Evolutionary conservation across 257 asterid species (phyloP).

Genomic region (Petrea volubilis): DNA sequence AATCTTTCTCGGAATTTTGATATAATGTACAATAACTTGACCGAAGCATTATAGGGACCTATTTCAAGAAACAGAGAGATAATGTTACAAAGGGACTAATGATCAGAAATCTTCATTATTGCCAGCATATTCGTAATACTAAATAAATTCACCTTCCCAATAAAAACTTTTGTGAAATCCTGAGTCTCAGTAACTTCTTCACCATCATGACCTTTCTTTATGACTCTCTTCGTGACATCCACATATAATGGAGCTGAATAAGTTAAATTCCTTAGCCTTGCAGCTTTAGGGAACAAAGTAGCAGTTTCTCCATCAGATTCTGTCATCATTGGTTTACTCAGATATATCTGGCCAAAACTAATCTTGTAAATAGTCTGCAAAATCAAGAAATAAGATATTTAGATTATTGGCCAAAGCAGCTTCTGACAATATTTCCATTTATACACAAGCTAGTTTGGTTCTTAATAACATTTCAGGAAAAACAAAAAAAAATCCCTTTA

Average conservation of each 20-base stretch:
- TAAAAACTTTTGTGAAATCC: constrained; percentile 93
- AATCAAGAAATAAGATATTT: constrained; percentile 16
- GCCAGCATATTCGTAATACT: background rate
- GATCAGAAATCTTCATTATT: background rate
- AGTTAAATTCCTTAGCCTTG: constrained; percentile 92
- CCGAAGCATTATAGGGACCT: constrained; percentile 98
- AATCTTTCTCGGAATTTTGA: constrained; percentile 96
- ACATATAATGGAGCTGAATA: constrained; percentile 97
- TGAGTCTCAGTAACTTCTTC: constrained; percentile 98
- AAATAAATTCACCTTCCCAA: constrained; percentile 75
- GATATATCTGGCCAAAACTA: constrained; percentile 88
- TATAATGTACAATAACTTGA: constrained; percentile 93
- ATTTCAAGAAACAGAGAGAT: constrained; percentile 3
- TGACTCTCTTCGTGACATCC: constrained; percentile 82
- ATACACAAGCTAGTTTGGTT: background rate
- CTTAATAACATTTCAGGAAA: background rate
- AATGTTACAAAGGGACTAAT: constrained; percentile 7
- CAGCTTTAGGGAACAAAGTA: constrained; percentile 98
- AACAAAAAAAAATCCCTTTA: background rate
- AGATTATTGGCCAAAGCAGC: constrained; percentile 7
- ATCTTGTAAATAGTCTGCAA: constrained; percentile 91
- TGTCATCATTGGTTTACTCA: constrained; percentile 99
- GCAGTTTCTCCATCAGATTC: constrained; percentile 99
- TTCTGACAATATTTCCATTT: background rate
- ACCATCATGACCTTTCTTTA: constrained; percentile 97